Evolutionary conservation across 1,139 yeast genomes (phyloP).

Genomic region (Lodderomyces elongisporus): DNA sequence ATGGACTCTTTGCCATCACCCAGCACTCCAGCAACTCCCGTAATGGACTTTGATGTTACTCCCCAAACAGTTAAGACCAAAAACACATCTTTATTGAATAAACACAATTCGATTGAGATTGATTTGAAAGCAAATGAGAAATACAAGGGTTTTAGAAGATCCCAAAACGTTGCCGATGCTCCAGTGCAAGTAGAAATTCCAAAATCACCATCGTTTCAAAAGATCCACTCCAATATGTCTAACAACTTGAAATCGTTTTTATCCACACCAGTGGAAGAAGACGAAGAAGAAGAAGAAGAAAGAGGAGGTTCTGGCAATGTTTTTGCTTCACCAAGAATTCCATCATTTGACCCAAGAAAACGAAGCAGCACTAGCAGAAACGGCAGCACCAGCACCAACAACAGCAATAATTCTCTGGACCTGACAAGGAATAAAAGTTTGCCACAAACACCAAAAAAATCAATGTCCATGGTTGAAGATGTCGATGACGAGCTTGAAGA

Average conservation of each 20-base stretch:
- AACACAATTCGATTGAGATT: constrained; percentile 15
- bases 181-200: constrained; percentile 29
- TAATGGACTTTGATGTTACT: constrained; percentile 7
- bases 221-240: constrained; percentile 8
- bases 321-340: constrained; percentile 3
- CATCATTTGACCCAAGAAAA: constrained; percentile 15
- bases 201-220: constrained; percentile 9
- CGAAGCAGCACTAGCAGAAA: constrained; percentile 3
- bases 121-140: constrained; percentile 30
- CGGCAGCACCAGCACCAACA: constrained; percentile 3
- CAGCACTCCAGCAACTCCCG: constrained; percentile 11
- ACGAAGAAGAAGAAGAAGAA: constrained; percentile 4
- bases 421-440: constrained; percentile 14
- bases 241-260: constrained; percentile 10
- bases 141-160: constrained; percentile 45
- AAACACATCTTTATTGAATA: constrained; percentile 11
- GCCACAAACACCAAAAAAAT: constrained; percentile 3
- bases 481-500: constrained; percentile 6
- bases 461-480: constrained; percentile 1
- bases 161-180: constrained; percentile 21
- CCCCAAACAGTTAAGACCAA: constrained; percentile 7
- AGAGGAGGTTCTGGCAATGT: too few relatives aligned
- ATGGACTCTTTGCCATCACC: constrained; percentile 3
- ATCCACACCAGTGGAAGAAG: constrained; percentile 6
- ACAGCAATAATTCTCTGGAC: constrained; percentile 12